Conservation (phyloP, 345 rosid genomes). For the Bruguiera sexangula region DNA sequence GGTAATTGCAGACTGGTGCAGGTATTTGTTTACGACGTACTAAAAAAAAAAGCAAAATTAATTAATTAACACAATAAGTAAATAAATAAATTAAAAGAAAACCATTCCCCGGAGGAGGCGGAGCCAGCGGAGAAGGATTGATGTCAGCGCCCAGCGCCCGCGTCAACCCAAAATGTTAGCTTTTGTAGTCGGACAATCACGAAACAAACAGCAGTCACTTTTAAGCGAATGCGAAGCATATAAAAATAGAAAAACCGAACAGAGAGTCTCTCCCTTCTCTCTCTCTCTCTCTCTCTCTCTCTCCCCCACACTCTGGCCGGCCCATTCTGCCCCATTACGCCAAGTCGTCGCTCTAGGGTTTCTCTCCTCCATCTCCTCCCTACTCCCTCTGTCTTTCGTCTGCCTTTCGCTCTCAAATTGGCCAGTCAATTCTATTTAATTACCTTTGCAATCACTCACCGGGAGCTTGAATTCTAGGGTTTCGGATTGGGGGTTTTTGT, state of each 20-base stretch:
- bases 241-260: too few species aligned
- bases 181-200: too few species aligned
- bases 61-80: not conserved
- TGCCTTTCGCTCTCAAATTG: not conserved
- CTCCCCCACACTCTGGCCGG: not conserved
- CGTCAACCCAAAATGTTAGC: too few species aligned
- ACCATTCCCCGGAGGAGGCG: not conserved
- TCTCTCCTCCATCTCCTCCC: not conserved
- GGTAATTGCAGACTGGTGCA: too few species aligned
- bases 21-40: too few species aligned
- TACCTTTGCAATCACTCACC: not conserved
- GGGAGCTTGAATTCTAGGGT: not conserved
- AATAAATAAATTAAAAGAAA: not conserved
- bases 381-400: not conserved
- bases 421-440: too few species aligned
- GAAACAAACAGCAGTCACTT: too few species aligned
- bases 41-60: not conserved
- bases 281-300: too few species aligned
- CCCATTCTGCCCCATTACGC: not conserved
- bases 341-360: slow-evolving; percentile 20
- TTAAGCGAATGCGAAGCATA: too few species aligned
- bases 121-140: not conserved
- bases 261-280: too few species aligned
- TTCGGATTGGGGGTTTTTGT: not conserved
- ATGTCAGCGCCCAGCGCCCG: too few species aligned